phyloP scores from a whole-genome alignment of 257 asterid genomes.

The Knoxia roxburghii region DNA sequence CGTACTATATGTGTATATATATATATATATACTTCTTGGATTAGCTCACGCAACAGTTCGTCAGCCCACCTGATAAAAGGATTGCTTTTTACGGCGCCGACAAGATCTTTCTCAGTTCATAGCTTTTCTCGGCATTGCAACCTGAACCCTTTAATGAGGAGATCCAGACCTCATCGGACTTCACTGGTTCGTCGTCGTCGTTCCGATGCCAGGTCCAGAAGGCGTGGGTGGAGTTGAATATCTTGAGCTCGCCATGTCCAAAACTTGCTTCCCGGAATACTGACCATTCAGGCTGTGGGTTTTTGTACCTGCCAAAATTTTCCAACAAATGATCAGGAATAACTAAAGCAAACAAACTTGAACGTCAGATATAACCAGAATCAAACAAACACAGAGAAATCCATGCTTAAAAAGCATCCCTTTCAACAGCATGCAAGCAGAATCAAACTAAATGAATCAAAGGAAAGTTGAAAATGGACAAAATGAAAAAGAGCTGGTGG shows the following conservation, averaged over 20 bases:
- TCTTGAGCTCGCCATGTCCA: conserved; percentile 82
- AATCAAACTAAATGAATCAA: neutral
- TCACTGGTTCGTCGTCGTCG: conserved; percentile 73
- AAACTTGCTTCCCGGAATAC: conserved; percentile 92
- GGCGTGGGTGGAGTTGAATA: conserved; percentile 70
- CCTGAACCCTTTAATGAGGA: conserved; percentile 51
- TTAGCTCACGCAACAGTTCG: neutral
- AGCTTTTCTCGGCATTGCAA: conserved; percentile 36
- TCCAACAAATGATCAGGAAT: conserved; percentile 1
- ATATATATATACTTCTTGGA: conserved; percentile 2
- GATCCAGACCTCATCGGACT: conserved; percentile 66
- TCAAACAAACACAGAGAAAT: neutral
- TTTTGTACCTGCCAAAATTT: conserved; percentile 40
- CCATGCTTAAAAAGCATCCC: neutral
- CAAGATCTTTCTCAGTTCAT: conserved; percentile 32
- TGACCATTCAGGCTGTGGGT: conserved; percentile 78
- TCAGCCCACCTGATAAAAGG: neutral
- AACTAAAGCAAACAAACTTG: neutral
- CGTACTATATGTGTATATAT: neutral
- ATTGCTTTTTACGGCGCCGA: conserved; percentile 22
- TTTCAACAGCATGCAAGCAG: conserved; percentile 1
- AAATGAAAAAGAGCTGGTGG: too few species aligned
- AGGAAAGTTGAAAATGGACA: too few species aligned
- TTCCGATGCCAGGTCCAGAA: conserved; percentile 97
- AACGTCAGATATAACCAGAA: neutral